Conservation (phyloP, 257 asterid species). For the Galeopsis tetrahit region DNA sequence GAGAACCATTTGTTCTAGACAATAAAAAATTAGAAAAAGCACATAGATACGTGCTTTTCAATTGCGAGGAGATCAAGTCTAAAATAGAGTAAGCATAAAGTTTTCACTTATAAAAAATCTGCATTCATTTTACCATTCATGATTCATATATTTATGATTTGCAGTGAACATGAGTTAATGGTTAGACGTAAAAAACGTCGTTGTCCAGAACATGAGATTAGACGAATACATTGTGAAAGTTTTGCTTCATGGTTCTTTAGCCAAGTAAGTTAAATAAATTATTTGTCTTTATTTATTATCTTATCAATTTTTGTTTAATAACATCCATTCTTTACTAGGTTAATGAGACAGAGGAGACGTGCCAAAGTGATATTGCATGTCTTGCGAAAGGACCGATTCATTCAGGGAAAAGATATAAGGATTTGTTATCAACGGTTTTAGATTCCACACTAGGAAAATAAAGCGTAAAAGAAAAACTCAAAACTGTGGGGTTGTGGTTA, state of each 20-base stretch:
- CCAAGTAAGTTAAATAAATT: too few species aligned
- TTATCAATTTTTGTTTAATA: too few species aligned
- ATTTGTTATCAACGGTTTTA: neutral
- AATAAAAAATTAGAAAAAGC: neutral
- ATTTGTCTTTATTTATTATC: too few species aligned
- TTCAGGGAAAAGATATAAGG: neutral
- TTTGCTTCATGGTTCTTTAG: too few species aligned
- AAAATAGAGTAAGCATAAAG: neutral
- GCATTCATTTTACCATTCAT: too few species aligned
- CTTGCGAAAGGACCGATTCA: neutral
- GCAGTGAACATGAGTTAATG: too few species aligned
- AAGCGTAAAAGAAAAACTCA: neutral
- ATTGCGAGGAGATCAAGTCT: neutral
- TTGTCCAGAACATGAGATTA: neutral
- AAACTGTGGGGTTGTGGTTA: neutral
- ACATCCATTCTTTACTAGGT: too few species aligned
- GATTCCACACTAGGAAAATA: neutral
- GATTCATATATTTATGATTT: too few species aligned
- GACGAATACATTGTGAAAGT: neutral
- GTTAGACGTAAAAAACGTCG: too few species aligned
- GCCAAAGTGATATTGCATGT: neutral
- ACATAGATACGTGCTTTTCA: neutral
- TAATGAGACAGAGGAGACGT: neutral
- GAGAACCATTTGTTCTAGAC: neutral
- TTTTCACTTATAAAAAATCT: too few species aligned